These are phyloP conservation scores for Fomes fomentarius DNA, from an alignment of 1,284 basidiomycete species.

Conservation along the genomic window DNA sequence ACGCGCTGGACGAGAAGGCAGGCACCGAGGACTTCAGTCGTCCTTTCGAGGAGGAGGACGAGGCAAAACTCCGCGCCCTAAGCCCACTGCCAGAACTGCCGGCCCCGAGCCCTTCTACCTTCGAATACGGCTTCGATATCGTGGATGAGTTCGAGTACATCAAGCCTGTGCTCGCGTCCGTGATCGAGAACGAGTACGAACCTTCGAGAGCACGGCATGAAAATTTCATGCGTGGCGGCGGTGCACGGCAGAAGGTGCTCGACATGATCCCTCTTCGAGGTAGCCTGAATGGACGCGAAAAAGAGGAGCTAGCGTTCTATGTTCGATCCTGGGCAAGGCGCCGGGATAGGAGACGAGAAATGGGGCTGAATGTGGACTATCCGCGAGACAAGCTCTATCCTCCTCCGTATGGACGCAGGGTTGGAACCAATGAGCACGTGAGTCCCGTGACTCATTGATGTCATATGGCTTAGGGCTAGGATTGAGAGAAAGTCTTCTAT, in stretches of 20 bases:
- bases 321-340: conserved; percentile 60
- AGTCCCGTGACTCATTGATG: not conserved
- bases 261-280: conserved; percentile 55
- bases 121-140: conserved; percentile 48
- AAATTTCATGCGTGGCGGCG: conserved; percentile 61
- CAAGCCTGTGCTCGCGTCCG: conserved; percentile 61
- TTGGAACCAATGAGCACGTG: conserved; percentile 5
- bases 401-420: not conserved
- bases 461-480: not conserved
- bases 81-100: conserved; percentile 47
- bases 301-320: conserved; percentile 48
- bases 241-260: conserved; percentile 44
- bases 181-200: conserved; percentile 56
- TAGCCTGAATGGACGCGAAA: conserved; percentile 51
- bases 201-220: conserved; percentile 54
- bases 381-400: conserved; percentile 12
- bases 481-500: too few relatives aligned
- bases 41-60: conserved; percentile 19
- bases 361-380: conserved; percentile 24
- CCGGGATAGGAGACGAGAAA: conserved; percentile 29
- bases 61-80: conserved; percentile 26
- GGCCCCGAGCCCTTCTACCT: conserved; percentile 37
- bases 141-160: conserved; percentile 63
- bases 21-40: conserved; percentile 21
- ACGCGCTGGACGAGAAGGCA: conserved; percentile 29